Evolutionary conservation across 768 basidiomycete genomes (phyloP).

Genomic region (Galerina sulciceps): DNA sequence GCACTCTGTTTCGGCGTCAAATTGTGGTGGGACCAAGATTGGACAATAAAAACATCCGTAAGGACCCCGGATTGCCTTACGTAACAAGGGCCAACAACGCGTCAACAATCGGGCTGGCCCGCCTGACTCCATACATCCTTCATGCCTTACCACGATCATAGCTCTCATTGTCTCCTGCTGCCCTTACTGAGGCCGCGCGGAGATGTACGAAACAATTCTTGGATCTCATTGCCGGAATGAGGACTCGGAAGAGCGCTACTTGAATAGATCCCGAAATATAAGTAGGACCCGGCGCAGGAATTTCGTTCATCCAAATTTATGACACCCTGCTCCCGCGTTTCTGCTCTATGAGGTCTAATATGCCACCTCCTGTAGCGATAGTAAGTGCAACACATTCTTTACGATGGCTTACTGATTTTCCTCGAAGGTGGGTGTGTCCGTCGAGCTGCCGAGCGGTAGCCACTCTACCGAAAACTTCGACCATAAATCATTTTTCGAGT

Average conservation of each 20-base stretch:
- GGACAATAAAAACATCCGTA: neutral
- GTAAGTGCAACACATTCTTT: slow-evolving; percentile 13
- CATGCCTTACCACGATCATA: slow-evolving; percentile 8
- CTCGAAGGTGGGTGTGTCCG: slow-evolving; percentile 41
- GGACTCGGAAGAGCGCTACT: slow-evolving; percentile 7
- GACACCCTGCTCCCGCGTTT: slow-evolving; percentile 3
- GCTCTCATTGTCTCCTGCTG: slow-evolving; percentile 8
- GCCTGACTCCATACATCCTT: neutral
- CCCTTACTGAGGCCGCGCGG: slow-evolving; percentile 3
- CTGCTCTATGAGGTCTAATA: slow-evolving; percentile 7
- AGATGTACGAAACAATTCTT: slow-evolving; percentile 8
- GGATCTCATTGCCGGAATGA: neutral
- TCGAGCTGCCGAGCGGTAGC: slow-evolving; percentile 40
- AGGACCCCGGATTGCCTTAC: slow-evolving; percentile 9
- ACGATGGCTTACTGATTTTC: neutral
- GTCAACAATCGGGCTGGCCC: slow-evolving; percentile 7
- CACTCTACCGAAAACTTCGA: slow-evolving; percentile 32
- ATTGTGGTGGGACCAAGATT: neutral
- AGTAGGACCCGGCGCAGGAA: slow-evolving; percentile 5
- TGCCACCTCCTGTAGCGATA: slow-evolving; percentile 19
- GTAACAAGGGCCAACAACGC: slow-evolving; percentile 7
- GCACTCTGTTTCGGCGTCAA: slow-evolving; percentile 1
- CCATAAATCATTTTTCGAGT: slow-evolving; percentile 38
- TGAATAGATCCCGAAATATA: slow-evolving; percentile 11
- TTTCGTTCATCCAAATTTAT: slow-evolving; percentile 7